Evolutionary conservation across 2,329 filamentous ascomycete species (phyloP).

Genomic region (Septoria linicola): DNA sequence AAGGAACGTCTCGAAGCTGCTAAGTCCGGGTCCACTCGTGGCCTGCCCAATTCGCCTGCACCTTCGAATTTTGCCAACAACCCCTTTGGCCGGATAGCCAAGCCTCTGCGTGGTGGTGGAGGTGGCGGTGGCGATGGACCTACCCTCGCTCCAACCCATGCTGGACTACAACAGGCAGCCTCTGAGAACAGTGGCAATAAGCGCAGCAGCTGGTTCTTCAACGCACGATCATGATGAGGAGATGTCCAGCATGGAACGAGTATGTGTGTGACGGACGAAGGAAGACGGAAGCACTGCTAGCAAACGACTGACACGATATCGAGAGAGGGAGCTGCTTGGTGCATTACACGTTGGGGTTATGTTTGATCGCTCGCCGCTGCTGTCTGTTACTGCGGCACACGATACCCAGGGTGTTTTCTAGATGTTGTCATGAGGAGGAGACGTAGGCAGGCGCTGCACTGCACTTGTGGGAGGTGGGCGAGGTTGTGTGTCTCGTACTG

Average conservation of each 20-base stretch:
- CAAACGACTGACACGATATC: constrained; percentile 11
- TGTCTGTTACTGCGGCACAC: constrained; percentile 10
- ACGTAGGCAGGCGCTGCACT: background rate
- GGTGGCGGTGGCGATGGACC: constrained; percentile 43
- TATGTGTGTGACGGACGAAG: too few relatives aligned
- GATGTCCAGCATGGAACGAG: too few relatives aligned
- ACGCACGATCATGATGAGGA: constrained; percentile 49
- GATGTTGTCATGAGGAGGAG: constrained; percentile 7
- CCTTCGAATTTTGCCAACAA: constrained; percentile 58
- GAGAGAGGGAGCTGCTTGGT: constrained; percentile 4
- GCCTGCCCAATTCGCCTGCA: constrained; percentile 62
- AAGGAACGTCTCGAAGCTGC: constrained; percentile 96
- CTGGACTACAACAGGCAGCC: constrained; percentile 40
- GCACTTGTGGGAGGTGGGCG: background rate
- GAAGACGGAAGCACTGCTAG: background rate
- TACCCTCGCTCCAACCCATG: constrained; percentile 43
- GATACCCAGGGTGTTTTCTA: constrained; percentile 17
- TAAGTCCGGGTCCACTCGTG: constrained; percentile 86
- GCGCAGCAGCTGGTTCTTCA: constrained; percentile 73
- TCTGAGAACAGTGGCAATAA: constrained; percentile 48
- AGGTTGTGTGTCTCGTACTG: too few relatives aligned
- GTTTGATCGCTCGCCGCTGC: constrained; percentile 15
- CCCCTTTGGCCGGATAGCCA: constrained; percentile 67
- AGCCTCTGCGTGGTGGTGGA: constrained; percentile 62
- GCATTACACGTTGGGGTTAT: constrained; percentile 7